Base-by-base conservation (phyloP, 1,284 basidiomycete species). In the Ganoderma meredithae region DNA sequence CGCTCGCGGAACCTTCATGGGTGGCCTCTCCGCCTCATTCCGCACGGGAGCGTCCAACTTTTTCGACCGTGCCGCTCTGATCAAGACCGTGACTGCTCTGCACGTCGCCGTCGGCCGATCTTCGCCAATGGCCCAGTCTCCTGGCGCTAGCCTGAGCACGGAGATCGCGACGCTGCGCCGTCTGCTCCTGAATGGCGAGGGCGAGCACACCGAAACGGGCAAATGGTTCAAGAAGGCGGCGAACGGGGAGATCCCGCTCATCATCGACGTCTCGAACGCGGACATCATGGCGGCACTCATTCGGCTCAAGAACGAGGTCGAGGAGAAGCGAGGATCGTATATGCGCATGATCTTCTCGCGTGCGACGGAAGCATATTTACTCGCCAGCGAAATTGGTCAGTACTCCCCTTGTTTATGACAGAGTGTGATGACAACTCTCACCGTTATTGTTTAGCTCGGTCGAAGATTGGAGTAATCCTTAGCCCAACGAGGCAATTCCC, bases 281-380 rank as follows among this genome's bases (percentile, higher is more conserved):
- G 75, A 95, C 74, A 83, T 88, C 69, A 95, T 96, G 82, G 90
- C 90, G 0, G 86, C 89, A 3, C 78, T 98, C 17, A 79, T 97
- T 52, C 82, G 87, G 41, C 80, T 97, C 65, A 95, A 95, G 81
- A 81, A 83, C 19, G 88, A 94, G 69, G 85, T 94, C 22, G 93
- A 95, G 66, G 82, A 83, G 53, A 83, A 81, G 43, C 85, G 86
- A 4, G 85, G 87, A 0, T 84, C 85, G 22, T 79, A 80, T 13
- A 84, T 91, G 79, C 83, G 84, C 62, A 82, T 92, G 82, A 87
- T 91, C 1, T 88, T 95, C 73, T 81, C 86, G 43, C 93, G 94
- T 6, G 95, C 88, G 0, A 83, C 87, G 0, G 95, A 97, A 79
- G 86, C 93, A 4, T 86, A 93, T 79, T 80, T 92, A 40, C 78